Conservation (phyloP, 768 basidiomycete genomes). For the Mycena pura region DNA sequence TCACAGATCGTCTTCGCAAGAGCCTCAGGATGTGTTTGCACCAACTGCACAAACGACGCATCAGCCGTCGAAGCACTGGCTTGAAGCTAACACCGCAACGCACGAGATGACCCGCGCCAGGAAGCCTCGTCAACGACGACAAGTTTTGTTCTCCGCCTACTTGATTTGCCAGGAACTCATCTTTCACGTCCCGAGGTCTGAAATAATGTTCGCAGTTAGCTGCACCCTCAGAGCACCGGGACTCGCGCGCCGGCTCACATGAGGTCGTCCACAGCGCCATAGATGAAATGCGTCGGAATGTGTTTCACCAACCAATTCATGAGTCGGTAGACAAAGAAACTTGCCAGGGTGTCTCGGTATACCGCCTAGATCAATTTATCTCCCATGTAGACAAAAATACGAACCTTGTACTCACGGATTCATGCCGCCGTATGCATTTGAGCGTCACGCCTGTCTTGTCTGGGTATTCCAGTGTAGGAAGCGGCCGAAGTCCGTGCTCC, state of each 20-base stretch:
- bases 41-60: slow-evolving; percentile 23
- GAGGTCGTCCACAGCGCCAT: slow-evolving; percentile 53
- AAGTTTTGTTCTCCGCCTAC: slow-evolving; percentile 45
- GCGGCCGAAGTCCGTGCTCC: slow-evolving; percentile 49
- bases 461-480: slow-evolving; percentile 52
- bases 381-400: neutral
- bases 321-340: slow-evolving; percentile 40
- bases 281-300: slow-evolving; percentile 53
- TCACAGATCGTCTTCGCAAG: slow-evolving; percentile 43
- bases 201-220: neutral
- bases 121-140: slow-evolving; percentile 45
- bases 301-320: slow-evolving; percentile 39
- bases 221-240: neutral
- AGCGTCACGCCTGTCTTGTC: slow-evolving; percentile 55
- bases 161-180: slow-evolving; percentile 41
- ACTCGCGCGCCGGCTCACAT: slow-evolving; percentile 37
- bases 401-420: slow-evolving; percentile 41
- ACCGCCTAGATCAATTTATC: slow-evolving; percentile 39
- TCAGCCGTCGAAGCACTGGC: neutral
- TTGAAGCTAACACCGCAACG: slow-evolving; percentile 23
- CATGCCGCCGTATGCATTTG: slow-evolving; percentile 53
- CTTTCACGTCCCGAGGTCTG: slow-evolving; percentile 44
- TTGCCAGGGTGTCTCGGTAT: slow-evolving; percentile 47
- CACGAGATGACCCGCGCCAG: slow-evolving; percentile 51
- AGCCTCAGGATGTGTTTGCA: slow-evolving; percentile 41